Percentiles rank a stretch among this genome's conserved stretches.
phyloP scores from a whole-genome alignment of 345 rosid genomes.

The Eucalyptus sp. region DNA sequence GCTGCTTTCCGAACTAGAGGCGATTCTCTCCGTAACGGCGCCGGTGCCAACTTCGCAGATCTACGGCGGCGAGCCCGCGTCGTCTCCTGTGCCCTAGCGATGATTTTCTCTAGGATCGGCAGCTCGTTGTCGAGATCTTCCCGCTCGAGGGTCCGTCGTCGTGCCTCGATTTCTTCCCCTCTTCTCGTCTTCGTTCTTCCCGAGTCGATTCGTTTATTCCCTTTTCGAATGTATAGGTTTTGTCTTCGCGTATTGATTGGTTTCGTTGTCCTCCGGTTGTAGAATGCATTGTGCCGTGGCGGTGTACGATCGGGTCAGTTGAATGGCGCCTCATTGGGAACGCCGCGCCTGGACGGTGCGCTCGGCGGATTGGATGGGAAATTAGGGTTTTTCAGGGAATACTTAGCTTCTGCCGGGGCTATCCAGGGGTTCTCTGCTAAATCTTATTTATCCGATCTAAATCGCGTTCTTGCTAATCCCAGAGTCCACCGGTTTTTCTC shows the following conservation, averaged over 20 bases:
- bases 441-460: constrained; percentile 26
- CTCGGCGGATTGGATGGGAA: constrained; percentile 14
- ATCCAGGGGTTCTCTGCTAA: constrained; percentile 6
- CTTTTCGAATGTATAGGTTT: not conserved
- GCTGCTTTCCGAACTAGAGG: not conserved
- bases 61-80: not conserved
- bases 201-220: not conserved
- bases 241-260: not conserved
- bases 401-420: constrained; percentile 38
- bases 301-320: constrained; percentile 21
- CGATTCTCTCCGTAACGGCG: not conserved
- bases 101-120: constrained; percentile 59
- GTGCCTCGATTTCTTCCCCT: not conserved
- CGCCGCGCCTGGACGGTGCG: constrained; percentile 1
- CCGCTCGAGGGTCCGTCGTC: constrained; percentile 23
- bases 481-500: constrained; percentile 51
- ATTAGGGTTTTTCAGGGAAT: constrained; percentile 47
- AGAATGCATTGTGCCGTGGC: constrained; percentile 12
- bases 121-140: constrained; percentile 42
- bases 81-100: not conserved
- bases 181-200: not conserved
- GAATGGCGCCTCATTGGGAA: not conserved
- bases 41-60: not conserved
- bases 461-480: constrained; percentile 56
- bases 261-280: not conserved